Evolutionary conservation across 495 filamentous ascomycete species (phyloP).

Genomic region (Lineolata rhizophorae): DNA sequence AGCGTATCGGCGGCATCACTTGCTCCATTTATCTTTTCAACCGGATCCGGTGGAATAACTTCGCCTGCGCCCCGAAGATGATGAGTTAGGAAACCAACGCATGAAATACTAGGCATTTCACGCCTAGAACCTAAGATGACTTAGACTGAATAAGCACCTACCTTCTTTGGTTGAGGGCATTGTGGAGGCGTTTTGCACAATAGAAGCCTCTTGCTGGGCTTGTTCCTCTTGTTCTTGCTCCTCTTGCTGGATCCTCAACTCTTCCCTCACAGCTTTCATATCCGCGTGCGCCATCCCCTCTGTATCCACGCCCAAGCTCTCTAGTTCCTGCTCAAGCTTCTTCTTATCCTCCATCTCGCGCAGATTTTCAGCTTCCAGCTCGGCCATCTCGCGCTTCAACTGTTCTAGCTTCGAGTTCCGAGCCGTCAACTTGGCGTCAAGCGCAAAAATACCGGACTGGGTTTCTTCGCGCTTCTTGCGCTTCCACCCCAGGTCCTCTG

Average conservation of each 20-base stretch:
- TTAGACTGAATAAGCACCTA: too few species aligned
- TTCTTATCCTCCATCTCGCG: slow-evolving; percentile 20
- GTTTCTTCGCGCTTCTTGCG: slow-evolving; percentile 8
- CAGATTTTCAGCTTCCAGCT: slow-evolving; percentile 35
- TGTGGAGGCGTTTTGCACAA: background rate
- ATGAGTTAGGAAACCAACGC: too few species aligned
- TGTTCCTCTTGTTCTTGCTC: background rate
- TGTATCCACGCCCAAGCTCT: slow-evolving; percentile 26
- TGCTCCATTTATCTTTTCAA: too few species aligned
- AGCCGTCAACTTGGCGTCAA: slow-evolving; percentile 7
- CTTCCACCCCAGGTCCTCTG: too few species aligned
- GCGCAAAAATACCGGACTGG: slow-evolving; percentile 5
- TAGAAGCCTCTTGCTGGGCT: background rate
- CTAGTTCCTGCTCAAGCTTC: slow-evolving; percentile 19
- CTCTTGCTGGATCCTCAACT: slow-evolving; percentile 4
- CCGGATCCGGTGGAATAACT: too few species aligned
- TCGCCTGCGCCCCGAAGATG: too few species aligned
- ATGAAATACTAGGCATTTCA: too few species aligned
- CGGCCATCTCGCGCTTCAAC: slow-evolving; percentile 32
- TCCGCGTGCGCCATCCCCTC: slow-evolving; percentile 21
- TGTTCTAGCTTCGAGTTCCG: too few species aligned
- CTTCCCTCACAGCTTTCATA: slow-evolving; percentile 18
- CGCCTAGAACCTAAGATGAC: too few species aligned
- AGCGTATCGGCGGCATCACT: too few species aligned
- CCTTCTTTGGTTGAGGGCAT: too few species aligned